These are phyloP conservation scores for Phialophora macrospora DNA, from an alignment of 2,329 filamentous ascomycete species.

Conservation along the genomic window DNA sequence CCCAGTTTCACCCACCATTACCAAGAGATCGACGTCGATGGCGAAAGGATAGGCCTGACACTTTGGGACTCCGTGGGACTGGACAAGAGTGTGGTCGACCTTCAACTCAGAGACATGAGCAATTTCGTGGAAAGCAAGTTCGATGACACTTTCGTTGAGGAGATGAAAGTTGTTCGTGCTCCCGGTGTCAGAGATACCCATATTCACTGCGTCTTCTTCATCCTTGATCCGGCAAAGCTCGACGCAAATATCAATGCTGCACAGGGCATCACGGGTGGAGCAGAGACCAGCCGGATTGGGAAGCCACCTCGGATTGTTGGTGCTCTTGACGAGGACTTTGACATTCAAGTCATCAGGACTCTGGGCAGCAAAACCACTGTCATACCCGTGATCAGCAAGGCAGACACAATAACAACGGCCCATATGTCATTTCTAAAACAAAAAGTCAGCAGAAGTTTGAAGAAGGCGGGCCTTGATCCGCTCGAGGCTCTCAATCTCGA, in stretches of 20 bases:
- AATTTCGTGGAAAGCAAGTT: constrained; percentile 97
- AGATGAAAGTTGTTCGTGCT: constrained; percentile 94
- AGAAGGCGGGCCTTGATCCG: constrained; percentile 83
- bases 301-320: constrained; percentile 57
- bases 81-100: constrained; percentile 91
- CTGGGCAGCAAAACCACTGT: constrained; percentile 93
- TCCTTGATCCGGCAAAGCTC: constrained; percentile 85
- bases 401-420: constrained; percentile 91
- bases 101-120: constrained; percentile 89
- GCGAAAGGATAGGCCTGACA: constrained; percentile 87
- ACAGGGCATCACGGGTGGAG: constrained; percentile 60
- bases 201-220: constrained; percentile 91
- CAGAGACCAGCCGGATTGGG: constrained; percentile 55
- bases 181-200: constrained; percentile 94
- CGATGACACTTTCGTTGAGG: constrained; percentile 94
- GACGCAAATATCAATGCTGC: constrained; percentile 76
- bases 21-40: constrained; percentile 91
- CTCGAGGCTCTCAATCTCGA: constrained; percentile 84
- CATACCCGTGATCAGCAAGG: constrained; percentile 93
- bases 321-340: constrained; percentile 82
- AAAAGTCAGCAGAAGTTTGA: constrained; percentile 85
- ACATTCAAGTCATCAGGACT: constrained; percentile 85
- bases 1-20: constrained; percentile 83
- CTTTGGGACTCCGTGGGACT: constrained; percentile 96
- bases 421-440: constrained; percentile 94